Evolutionary conservation across 768 basidiomycete genomes (phyloP).

Genomic region (Clathrus columnatus): DNA sequence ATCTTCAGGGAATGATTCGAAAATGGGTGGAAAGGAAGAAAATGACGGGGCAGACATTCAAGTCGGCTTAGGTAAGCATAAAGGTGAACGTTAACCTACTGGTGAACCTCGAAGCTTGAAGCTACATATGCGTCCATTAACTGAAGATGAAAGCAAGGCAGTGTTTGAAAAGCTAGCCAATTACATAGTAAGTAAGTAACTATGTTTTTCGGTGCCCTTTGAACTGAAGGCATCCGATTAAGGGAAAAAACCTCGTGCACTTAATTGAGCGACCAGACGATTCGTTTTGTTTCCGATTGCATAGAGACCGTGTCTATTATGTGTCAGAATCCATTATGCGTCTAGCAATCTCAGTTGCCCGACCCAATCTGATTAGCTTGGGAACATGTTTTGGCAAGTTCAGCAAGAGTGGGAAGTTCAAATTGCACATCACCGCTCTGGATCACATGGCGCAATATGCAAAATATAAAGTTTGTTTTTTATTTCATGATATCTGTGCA

Average conservation of each 20-base stretch:
- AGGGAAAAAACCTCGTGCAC: slow-evolving; percentile 96
- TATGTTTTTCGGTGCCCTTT: not conserved
- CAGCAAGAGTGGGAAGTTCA: slow-evolving; percentile 95
- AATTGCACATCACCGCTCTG: slow-evolving; percentile 87
- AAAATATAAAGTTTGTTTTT: slow-evolving; percentile 77
- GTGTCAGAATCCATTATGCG: slow-evolving; percentile 94
- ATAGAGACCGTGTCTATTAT: slow-evolving; percentile 93
- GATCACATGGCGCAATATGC: slow-evolving; percentile 94
- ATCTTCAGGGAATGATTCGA: slow-evolving; percentile 29
- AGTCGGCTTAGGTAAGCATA: not conserved
- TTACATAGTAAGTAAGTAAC: slow-evolving; percentile 64
- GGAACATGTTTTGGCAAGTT: slow-evolving; percentile 99
- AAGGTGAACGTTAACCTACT: slow-evolving; percentile 17
- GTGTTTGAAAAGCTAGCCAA: slow-evolving; percentile 97
- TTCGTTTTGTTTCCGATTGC: slow-evolving; percentile 90
- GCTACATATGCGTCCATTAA: slow-evolving; percentile 71
- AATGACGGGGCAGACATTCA: slow-evolving; percentile 44
- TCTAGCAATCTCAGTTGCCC: slow-evolving; percentile 82
- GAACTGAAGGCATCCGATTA: slow-evolving; percentile 1
- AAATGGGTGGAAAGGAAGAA: slow-evolving; percentile 54
- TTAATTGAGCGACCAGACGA: slow-evolving; percentile 92
- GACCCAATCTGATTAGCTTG: slow-evolving; percentile 84
- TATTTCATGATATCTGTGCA: not conserved
- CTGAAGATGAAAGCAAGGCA: slow-evolving; percentile 93
- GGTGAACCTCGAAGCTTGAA: slow-evolving; percentile 16